phyloP scores from a whole-genome alignment of 2,329 filamentous ascomycete genomes.

The Cercospora zeae-maydis region DNA sequence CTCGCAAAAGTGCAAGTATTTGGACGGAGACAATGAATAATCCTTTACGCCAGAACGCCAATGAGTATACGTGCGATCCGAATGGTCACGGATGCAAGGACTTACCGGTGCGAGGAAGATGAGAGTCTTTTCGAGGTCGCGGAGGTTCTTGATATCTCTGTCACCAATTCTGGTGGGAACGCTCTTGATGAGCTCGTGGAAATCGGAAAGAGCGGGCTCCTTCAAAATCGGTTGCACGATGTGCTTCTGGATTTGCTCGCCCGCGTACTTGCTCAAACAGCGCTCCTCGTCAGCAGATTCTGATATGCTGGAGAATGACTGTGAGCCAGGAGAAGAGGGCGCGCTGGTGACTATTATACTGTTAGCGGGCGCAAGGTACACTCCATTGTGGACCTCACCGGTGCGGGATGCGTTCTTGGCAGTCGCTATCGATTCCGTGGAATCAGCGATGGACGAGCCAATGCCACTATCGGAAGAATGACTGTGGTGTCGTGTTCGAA shows the following conservation, averaged over 20 bases:
- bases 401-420: slow-evolving; percentile 27
- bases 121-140: slow-evolving; percentile 90
- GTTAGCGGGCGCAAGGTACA: slow-evolving; percentile 3
- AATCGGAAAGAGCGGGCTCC: slow-evolving; percentile 70
- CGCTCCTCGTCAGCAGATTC: slow-evolving; percentile 44
- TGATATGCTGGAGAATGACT: slow-evolving; percentile 44
- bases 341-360: not conserved
- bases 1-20: slow-evolving; percentile 85
- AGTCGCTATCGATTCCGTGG: slow-evolving; percentile 25
- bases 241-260: slow-evolving; percentile 74
- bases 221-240: slow-evolving; percentile 74
- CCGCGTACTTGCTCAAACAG: slow-evolving; percentile 63
- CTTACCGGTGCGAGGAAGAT: slow-evolving; percentile 92
- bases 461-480: slow-evolving; percentile 84
- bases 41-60: slow-evolving; percentile 66
- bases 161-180: slow-evolving; percentile 74
- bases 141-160: slow-evolving; percentile 83
- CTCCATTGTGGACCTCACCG: slow-evolving; percentile 23
- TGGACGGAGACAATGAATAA: slow-evolving; percentile 63
- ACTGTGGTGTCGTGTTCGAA: slow-evolving; percentile 53
- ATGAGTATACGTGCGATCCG: slow-evolving; percentile 64
- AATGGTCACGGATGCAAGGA: slow-evolving; percentile 49
- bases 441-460: slow-evolving; percentile 67
- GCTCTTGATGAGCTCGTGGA: slow-evolving; percentile 74
- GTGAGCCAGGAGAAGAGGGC: slow-evolving; percentile 30